A percentile compares a stretch with the other conserved stretches of the same genome.
Conservation (phyloP, 257 asterid species). For the Ehretia macrophylla region DNA sequence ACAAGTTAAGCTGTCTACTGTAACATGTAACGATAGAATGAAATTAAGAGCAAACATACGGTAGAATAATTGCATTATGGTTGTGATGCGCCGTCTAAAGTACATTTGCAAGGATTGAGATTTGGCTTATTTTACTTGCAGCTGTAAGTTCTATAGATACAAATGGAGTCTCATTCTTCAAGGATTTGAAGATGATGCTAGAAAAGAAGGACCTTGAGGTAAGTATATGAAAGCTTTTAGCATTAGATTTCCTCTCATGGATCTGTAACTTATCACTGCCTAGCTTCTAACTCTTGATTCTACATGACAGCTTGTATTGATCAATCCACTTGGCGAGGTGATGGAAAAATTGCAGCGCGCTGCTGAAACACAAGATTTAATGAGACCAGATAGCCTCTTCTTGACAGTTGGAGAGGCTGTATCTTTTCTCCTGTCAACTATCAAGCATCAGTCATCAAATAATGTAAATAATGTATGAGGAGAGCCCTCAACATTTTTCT, state of each 20-base stretch:
- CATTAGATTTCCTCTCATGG: neutral
- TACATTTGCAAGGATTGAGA: too few relatives aligned
- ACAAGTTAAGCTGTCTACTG: too few relatives aligned
- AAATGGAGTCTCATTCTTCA: conserved; percentile 70
- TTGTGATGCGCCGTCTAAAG: too few relatives aligned
- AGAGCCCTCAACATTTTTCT: neutral
- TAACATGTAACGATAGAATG: too few relatives aligned
- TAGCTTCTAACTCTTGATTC: neutral
- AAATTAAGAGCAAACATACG: too few relatives aligned
- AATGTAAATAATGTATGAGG: conserved; percentile 23
- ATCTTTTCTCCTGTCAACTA: conserved; percentile 41
- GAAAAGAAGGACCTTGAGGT: conserved; percentile 69
- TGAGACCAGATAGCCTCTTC: conserved; percentile 58
- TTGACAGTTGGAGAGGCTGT: conserved; percentile 89
- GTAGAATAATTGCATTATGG: too few relatives aligned
- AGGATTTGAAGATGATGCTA: conserved; percentile 55
- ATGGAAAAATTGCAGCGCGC: conserved; percentile 63
- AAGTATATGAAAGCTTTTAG: conserved; percentile 17
- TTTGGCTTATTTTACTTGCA: conserved; percentile 21
- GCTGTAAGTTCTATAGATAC: conserved; percentile 79
- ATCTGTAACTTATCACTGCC: neutral
- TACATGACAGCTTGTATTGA: conserved; percentile 59
- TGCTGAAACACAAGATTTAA: conserved; percentile 40
- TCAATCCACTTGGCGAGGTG: conserved; percentile 82
- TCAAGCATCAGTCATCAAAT: conserved; percentile 37